These are phyloP conservation scores for Clavispora carvajalis DNA, from an alignment of 805 yeast genomes.

Conservation along the genomic window DNA sequence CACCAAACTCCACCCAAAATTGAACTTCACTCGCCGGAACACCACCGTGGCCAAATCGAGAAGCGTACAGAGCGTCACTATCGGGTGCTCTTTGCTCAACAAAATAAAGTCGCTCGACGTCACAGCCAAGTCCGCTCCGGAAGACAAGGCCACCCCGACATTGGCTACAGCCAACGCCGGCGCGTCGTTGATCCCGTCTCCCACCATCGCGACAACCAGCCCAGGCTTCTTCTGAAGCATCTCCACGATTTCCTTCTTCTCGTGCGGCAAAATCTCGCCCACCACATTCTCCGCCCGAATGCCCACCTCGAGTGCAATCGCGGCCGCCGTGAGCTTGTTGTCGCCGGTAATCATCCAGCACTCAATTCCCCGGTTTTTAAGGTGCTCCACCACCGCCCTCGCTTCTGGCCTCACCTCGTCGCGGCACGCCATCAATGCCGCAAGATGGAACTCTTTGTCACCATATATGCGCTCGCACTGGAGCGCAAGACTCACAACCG, in stretches of 20 bases:
- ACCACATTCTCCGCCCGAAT: constrained; percentile 46
- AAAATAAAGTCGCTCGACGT: constrained; percentile 71
- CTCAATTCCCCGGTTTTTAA: constrained; percentile 39
- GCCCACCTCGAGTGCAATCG: constrained; percentile 61
- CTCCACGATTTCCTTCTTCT: constrained; percentile 56
- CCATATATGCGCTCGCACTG: constrained; percentile 23
- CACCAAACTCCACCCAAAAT: constrained; percentile 55
- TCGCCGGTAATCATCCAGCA: constrained; percentile 81
- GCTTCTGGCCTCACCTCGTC: constrained; percentile 61
- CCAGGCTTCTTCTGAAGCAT: constrained; percentile 42
- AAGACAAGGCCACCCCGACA: constrained; percentile 71
- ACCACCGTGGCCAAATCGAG: constrained; percentile 47
- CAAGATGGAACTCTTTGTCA: constrained; percentile 29
- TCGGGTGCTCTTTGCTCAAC: constrained; percentile 47
- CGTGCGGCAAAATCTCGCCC: constrained; percentile 70
- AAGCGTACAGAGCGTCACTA: constrained; percentile 49
- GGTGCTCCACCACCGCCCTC: constrained; percentile 37
- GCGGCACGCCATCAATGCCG: constrained; percentile 52
- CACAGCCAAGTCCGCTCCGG: constrained; percentile 72
- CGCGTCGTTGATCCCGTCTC: constrained; percentile 82
- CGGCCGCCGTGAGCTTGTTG: constrained; percentile 58
- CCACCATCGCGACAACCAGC: constrained; percentile 59
- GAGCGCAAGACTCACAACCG: constrained; percentile 54
- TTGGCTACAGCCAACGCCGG: constrained; percentile 74
- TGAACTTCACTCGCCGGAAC: constrained; percentile 49